Conservation (phyloP, 1,139 yeast genomes). For the Candida sanyaensis region DNA sequence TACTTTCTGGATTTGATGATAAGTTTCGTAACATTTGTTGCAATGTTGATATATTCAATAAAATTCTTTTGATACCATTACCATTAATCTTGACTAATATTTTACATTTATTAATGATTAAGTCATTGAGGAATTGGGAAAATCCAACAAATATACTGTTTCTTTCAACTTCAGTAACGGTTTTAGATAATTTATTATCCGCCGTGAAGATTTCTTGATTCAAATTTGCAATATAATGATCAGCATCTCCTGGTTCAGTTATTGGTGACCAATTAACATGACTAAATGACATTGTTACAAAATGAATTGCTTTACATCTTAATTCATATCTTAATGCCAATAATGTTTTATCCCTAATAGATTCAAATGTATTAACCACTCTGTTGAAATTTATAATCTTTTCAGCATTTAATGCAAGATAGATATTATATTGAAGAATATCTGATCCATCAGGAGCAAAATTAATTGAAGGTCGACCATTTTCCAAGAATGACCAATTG, state of each 20-base stretch:
- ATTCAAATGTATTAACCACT: conserved; percentile 45
- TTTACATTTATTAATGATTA: conserved; percentile 62
- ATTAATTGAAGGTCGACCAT: conserved; percentile 33
- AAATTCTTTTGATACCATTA: conserved; percentile 67
- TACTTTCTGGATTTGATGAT: conserved; percentile 55
- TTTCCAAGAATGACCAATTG: conserved; percentile 60
- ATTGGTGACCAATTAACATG: conserved; percentile 46
- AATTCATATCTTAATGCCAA: conserved; percentile 66
- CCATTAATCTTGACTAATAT: conserved; percentile 57
- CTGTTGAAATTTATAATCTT: conserved; percentile 50
- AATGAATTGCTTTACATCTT: conserved; percentile 61
- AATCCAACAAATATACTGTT: conserved; percentile 52
- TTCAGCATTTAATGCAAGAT: conserved; percentile 37
- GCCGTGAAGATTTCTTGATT: conserved; percentile 59
- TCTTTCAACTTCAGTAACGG: conserved; percentile 28
- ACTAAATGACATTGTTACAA: conserved; percentile 50
- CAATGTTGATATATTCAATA: conserved; percentile 68
- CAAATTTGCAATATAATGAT: conserved; percentile 57
- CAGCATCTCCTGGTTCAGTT: conserved; percentile 65
- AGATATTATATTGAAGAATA: conserved; percentile 26
- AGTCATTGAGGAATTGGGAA: conserved; percentile 55
- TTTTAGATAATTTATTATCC: conserved; percentile 41
- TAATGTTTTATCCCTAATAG: conserved; percentile 50
- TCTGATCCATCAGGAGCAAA: conserved; percentile 23
- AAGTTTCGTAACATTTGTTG: conserved; percentile 77